phyloP scores from a whole-genome alignment of 352 stramenopile species.

The Globisporangium paroecandrum region DNA sequence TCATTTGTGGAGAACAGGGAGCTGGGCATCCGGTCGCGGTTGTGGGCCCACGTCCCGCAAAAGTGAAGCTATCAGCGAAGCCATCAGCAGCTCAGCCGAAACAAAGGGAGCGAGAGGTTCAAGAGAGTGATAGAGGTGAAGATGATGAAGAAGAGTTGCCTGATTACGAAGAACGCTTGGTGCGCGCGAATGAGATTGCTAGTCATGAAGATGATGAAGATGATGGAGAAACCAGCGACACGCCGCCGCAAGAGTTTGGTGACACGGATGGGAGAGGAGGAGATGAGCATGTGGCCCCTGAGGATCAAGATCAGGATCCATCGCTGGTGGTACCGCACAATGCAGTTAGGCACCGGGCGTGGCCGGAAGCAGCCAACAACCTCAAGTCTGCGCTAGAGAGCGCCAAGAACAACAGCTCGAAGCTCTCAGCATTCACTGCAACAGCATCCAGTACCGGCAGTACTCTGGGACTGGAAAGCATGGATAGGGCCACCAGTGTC shows the following conservation, averaged over 20 bases:
- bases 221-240: background rate
- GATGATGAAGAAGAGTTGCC: conserved; percentile 8
- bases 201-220: background rate
- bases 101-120: background rate
- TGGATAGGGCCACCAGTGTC: background rate
- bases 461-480: background rate
- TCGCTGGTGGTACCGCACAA: background rate
- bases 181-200: background rate
- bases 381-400: background rate
- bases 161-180: background rate
- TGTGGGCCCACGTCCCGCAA: background rate
- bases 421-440: background rate
- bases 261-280: background rate
- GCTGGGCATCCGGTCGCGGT: background rate
- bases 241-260: background rate
- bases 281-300: conserved; percentile 11
- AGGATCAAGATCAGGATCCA: background rate
- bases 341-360: background rate
- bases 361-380: background rate
- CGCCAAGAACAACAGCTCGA: background rate
- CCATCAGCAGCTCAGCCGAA: background rate
- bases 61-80: background rate
- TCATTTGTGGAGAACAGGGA: conserved; percentile 19
- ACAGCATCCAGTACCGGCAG: conserved; percentile 16
- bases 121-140: background rate